Percentiles rank a stretch among this genome's conserved stretches.
Conservation (phyloP, 768 basidiomycete species). For the Russula lepida region DNA sequence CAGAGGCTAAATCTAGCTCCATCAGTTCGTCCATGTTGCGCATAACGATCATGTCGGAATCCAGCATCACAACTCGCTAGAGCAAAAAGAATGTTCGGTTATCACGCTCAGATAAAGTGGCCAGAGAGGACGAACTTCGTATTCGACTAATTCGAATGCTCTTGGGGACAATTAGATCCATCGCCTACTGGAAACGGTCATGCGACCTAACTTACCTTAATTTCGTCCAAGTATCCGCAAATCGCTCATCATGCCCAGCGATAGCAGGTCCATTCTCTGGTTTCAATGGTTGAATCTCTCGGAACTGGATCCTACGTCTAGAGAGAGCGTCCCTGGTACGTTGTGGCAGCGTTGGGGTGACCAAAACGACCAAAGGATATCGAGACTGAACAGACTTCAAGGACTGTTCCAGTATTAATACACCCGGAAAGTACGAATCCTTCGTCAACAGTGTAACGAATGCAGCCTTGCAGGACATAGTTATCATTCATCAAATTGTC, state of each 20-base stretch:
- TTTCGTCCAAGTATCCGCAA: slow-evolving; percentile 62
- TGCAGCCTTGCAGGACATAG: slow-evolving; percentile 39
- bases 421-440: slow-evolving; percentile 45
- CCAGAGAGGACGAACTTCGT: slow-evolving; percentile 39
- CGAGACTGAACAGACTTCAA: slow-evolving; percentile 34
- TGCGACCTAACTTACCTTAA: slow-evolving; percentile 30
- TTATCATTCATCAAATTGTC: background rate
- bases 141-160: slow-evolving; percentile 60
- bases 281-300: slow-evolving; percentile 50
- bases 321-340: slow-evolving; percentile 39
- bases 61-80: slow-evolving; percentile 72
- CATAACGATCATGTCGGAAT: slow-evolving; percentile 81
- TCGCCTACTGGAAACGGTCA: background rate
- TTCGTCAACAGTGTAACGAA: slow-evolving; percentile 78
- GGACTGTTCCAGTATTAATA: slow-evolving; percentile 46
- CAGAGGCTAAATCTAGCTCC: slow-evolving; percentile 43
- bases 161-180: slow-evolving; percentile 23
- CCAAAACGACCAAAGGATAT: slow-evolving; percentile 48
- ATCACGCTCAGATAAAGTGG: background rate
- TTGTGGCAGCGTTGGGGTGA: slow-evolving; percentile 34
- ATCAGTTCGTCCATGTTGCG: slow-evolving; percentile 77
- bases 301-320: slow-evolving; percentile 43
- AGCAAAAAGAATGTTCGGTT: slow-evolving; percentile 7
- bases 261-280: slow-evolving; percentile 40
- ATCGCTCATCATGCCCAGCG: slow-evolving; percentile 37